These are phyloP conservation scores for Lumnitzera littorea DNA, from an alignment of 345 rosid genomes.

Conservation along the genomic window DNA sequence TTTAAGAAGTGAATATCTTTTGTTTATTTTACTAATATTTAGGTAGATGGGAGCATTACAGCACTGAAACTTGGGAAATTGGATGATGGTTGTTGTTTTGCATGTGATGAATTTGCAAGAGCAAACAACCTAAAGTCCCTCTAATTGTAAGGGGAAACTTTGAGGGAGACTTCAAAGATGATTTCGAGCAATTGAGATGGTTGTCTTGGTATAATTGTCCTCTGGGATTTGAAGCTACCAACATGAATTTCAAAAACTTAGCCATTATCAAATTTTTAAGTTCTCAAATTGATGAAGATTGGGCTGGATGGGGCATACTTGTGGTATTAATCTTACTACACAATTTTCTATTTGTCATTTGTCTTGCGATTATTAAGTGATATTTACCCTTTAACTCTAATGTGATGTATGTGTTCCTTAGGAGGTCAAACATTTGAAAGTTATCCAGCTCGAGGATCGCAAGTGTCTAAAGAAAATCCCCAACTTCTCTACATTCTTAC, in stretches of 20 bases:
- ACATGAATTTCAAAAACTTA: not conserved
- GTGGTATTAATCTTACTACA: not conserved
- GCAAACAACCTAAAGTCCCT: not conserved
- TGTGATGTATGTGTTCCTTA: not conserved
- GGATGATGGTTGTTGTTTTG: not conserved
- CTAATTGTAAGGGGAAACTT: no score
- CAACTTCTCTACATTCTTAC: not conserved
- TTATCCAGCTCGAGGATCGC: not conserved
- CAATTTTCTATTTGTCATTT: not conserved
- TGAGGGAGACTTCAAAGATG: no score
- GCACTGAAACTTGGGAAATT: not conserved
- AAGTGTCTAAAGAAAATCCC: not conserved
- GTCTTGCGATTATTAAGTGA: not conserved
- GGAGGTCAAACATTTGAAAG: not conserved
- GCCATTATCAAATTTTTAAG: not conserved
- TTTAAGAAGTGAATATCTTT: no score
- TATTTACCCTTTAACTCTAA: no score
- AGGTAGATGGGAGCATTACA: not conserved
- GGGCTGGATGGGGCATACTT: not conserved
- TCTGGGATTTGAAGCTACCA: not conserved
- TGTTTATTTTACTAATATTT: not conserved
- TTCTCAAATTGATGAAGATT: not conserved
- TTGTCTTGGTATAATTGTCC: not conserved
- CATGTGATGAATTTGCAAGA: not conserved
- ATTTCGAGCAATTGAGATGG: no score